Base-by-base conservation (phyloP, 768 basidiomycete genomes). In the Dendrothele bispora region DNA sequence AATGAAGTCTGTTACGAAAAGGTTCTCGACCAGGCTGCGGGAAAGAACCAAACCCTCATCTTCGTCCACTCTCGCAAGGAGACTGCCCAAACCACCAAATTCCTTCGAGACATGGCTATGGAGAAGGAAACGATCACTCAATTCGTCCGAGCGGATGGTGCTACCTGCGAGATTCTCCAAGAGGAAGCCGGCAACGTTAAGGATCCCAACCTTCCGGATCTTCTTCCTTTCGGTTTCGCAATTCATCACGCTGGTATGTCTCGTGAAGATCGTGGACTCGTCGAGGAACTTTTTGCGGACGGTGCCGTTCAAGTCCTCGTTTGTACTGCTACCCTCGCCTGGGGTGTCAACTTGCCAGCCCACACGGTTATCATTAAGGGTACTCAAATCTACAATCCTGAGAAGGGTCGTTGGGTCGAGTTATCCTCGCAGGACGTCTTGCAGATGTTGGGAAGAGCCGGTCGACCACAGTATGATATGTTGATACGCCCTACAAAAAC, bases 1-100 rank as follows among this genome's bases (percentile, higher is more conserved):
- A 99, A 99, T 66, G 95, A 98, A 62, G 94, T 98, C 18, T 95
- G 95, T 68, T 99, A 99, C 72, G 95, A 98, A 67, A 99, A 98
- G 71, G 88, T 98, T 3, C 80, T 98, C 20, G 94, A 98, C 55
- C 92, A 98, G 58, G n/a, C n/a, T n/a, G n/a, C n/a, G 21, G 18
- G 77, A 8, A 92, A 91, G 72, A 91, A 95, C 51, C 94, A 95
- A 63, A 90, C 89, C 0, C 78, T 98, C 30, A 94, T 98, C 12
- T 99, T 99, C 59, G 97, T 99, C 1, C 97, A 99, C 64, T 98
- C 95, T 27, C 82, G 95, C 36, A 99, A 99, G 69, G 97, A 98
- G 70, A 98, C 97, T 0, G 90, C 93, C 17, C 98, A 98, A 74
- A 98, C 97, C 0, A 93, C 95, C 8, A 86, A 82, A 59, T 98